phyloP scores from a whole-genome alignment of 805 yeast species.

The Jamesozyma piceae region DNA sequence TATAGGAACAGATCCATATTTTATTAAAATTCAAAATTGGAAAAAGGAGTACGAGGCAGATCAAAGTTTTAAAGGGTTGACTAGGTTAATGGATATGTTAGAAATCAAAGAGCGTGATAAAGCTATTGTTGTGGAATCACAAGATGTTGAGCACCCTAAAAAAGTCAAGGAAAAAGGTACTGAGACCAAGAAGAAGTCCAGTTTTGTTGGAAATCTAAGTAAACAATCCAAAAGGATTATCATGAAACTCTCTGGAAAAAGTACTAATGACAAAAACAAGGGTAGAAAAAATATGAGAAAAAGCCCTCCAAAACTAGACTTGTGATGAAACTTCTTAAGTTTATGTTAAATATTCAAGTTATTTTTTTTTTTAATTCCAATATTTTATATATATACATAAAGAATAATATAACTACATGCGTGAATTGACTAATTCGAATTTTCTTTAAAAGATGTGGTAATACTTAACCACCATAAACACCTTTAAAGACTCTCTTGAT shows the following conservation, averaged over 20 bases:
- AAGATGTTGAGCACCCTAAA: no score
- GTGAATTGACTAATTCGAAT: no score
- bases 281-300: not conserved
- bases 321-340: no score
- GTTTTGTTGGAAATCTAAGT: not conserved
- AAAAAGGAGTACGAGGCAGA: not conserved
- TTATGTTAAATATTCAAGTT: no score
- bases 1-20: not conserved
- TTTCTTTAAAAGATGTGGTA: no score
- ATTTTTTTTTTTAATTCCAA: no score
- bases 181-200: not conserved
- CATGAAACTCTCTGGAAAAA: not conserved
- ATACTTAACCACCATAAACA: conserved; percentile 47
- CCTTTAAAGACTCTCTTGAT: conserved; percentile 40
- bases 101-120: not conserved
- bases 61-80: conserved; percentile 2
- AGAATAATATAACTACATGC: no score
- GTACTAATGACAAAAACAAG: no score
- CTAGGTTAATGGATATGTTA: conserved; percentile 1
- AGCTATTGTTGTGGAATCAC: not conserved
- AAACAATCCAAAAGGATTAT: conserved; percentile 5
- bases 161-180: not conserved
- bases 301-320: not conserved
- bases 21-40: conserved; percentile 3
- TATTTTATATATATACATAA: no score